Evolutionary conservation across 257 asterid species (phyloP).

Genomic region (Fraxinus pennsylvanica): DNA sequence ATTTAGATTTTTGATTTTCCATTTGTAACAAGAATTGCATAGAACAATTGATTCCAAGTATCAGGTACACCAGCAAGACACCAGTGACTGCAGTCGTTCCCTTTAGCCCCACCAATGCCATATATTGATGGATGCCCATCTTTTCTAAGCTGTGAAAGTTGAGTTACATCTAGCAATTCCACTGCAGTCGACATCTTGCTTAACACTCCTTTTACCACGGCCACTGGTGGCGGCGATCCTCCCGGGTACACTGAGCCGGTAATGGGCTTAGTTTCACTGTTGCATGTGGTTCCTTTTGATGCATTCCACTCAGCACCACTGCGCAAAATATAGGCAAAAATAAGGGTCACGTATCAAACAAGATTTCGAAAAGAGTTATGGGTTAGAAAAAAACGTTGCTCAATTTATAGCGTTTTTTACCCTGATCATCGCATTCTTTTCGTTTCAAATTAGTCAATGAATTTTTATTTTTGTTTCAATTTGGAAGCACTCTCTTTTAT

Average conservation of each 20-base stretch:
- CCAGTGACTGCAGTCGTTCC: slow-evolving; percentile 85
- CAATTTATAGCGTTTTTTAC: too few relatives aligned
- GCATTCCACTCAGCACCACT: slow-evolving; percentile 71
- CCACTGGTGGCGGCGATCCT: slow-evolving; percentile 49
- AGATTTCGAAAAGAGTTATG: too few relatives aligned
- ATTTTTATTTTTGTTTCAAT: too few relatives aligned
- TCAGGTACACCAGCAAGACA: slow-evolving; percentile 73
- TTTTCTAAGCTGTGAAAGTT: slow-evolving; percentile 66
- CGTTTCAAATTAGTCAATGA: too few relatives aligned
- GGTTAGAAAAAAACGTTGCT: too few relatives aligned
- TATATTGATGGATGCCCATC: slow-evolving; percentile 73
- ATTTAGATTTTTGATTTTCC: slow-evolving; percentile 26
- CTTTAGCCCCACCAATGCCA: slow-evolving; percentile 39
- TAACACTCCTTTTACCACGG: slow-evolving; percentile 57
- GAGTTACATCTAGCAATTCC: slow-evolving; percentile 53
- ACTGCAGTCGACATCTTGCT: slow-evolving; percentile 52
- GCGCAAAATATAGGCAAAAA: neutral
- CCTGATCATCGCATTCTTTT: too few relatives aligned
- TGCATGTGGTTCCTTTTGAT: slow-evolving; percentile 40
- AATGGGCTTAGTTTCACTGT: slow-evolving; percentile 52
- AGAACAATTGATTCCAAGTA: slow-evolving; percentile 65
- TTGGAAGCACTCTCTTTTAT: too few relatives aligned
- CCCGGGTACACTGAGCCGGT: slow-evolving; percentile 48
- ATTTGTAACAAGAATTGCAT: slow-evolving; percentile 31
- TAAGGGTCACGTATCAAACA: neutral